Evolutionary conservation across 75 land plant species (phyloP).

Genomic region (Pseudotsuga menziesii): DNA sequence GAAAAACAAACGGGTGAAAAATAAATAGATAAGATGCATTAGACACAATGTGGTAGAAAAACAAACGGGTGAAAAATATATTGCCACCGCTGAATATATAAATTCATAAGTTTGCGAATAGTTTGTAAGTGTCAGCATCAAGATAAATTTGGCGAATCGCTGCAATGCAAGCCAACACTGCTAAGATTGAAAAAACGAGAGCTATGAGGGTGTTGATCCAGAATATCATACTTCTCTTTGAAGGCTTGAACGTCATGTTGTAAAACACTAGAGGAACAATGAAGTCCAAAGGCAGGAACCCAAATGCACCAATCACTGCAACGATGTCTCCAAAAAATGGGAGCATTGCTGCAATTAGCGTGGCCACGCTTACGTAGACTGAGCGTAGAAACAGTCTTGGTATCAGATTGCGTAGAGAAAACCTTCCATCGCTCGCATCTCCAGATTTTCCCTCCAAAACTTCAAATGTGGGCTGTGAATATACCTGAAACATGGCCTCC

Average conservation of each 20-base stretch:
- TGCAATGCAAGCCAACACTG: constrained; percentile 39
- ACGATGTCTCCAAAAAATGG: constrained; percentile 88
- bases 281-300: constrained; percentile 72
- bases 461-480: constrained; percentile 70
- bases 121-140: constrained; percentile 54
- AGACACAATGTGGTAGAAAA: no score
- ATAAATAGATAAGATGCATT: no score
- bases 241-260: constrained; percentile 51
- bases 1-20: no score
- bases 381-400: constrained; percentile 53
- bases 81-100: no score
- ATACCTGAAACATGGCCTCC: constrained; percentile 38
- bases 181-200: constrained; percentile 33
- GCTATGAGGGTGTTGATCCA: constrained; percentile 44
- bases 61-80: no score
- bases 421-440: constrained; percentile 30
- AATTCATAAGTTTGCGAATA: constrained; percentile 49
- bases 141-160: constrained; percentile 55
- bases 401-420: constrained; percentile 52
- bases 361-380: constrained; percentile 28
- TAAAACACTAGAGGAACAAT: constrained; percentile 58
- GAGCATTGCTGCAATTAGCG: constrained; percentile 66
- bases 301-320: constrained; percentile 72
- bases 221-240: constrained; percentile 30
- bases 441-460: constrained; percentile 40